Conservation (phyloP, 441 rosid genomes). For the Euphorbia celastroides region DNA sequence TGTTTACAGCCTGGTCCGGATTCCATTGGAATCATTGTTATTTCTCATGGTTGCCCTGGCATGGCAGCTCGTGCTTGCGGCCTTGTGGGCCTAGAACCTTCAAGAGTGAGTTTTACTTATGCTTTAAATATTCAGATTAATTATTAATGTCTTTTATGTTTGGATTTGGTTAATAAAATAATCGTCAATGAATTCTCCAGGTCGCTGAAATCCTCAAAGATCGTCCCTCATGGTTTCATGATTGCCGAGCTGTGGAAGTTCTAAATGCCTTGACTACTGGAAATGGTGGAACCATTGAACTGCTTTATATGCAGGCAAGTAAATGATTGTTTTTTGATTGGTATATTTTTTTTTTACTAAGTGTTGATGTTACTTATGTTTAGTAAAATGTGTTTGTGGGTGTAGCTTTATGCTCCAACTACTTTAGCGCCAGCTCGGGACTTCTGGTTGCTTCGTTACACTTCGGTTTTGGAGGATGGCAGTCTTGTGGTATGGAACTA, state of each 20-base stretch:
- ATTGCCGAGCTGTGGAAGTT: slow-evolving; percentile 96
- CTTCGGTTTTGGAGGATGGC: slow-evolving; percentile 94
- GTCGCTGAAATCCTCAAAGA: slow-evolving; percentile 98
- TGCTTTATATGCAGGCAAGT: slow-evolving; percentile 88
- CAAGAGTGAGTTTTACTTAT: slow-evolving; percentile 55
- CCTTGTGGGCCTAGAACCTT: slow-evolving; percentile 97
- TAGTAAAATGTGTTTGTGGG: background rate
- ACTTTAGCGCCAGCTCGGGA: slow-evolving; percentile 97
- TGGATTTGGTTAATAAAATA: slow-evolving; percentile 4
- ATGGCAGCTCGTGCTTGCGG: slow-evolving; percentile 99
- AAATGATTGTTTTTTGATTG: background rate
- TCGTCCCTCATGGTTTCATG: slow-evolving; percentile 91
- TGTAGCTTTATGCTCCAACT: slow-evolving; percentile 90
- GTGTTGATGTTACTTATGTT: background rate
- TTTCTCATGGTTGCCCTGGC: slow-evolving; percentile 98
- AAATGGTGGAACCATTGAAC: slow-evolving; percentile 93
- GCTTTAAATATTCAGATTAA: background rate
- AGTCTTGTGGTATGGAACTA: slow-evolving; percentile 79
- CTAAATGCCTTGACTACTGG: slow-evolving; percentile 87
- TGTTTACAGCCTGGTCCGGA: slow-evolving; percentile 99
- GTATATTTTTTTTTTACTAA: background rate
- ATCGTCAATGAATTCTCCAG: slow-evolving; percentile 24
- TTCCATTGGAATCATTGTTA: slow-evolving; percentile 99
- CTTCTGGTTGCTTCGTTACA: slow-evolving; percentile 92
- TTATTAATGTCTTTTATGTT: background rate